These are phyloP conservation scores for Nothopassalora personata DNA, from an alignment of 2,329 filamentous ascomycete genomes.

Conservation along the genomic window DNA sequence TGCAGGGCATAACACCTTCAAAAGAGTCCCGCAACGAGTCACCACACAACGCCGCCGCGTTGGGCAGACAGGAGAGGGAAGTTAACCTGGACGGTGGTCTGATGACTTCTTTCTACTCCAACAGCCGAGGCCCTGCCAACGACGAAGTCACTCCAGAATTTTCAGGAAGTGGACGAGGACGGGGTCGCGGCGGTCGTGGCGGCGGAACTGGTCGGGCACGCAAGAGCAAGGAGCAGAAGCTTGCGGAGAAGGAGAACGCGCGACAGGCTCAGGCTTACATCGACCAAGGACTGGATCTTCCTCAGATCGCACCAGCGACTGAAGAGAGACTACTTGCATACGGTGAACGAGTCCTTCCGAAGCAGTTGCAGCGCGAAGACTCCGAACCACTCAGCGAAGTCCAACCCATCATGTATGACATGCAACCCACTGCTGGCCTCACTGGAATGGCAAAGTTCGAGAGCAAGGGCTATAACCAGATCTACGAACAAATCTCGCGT, in stretches of 20 bases:
- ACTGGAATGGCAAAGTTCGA: slow-evolving; percentile 33
- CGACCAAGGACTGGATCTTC: slow-evolving; percentile 70
- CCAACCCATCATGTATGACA: slow-evolving; percentile 25
- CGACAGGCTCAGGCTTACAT: slow-evolving; percentile 81
- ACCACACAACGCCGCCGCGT: slow-evolving; percentile 38
- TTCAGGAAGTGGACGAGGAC: slow-evolving; percentile 36
- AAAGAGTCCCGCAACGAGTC: slow-evolving; percentile 70
- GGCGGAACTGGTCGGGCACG: slow-evolving; percentile 59
- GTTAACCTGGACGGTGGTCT: slow-evolving; percentile 77
- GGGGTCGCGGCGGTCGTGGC: slow-evolving; percentile 39
- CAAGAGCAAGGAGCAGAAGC: slow-evolving; percentile 75
- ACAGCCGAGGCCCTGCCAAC: slow-evolving; percentile 13
- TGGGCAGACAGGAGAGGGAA: slow-evolving; percentile 42
- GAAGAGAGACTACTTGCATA: slow-evolving; percentile 45
- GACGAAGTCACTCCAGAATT: slow-evolving; percentile 30
- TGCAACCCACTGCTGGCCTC: slow-evolving; percentile 28
- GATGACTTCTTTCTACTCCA: slow-evolving; percentile 70
- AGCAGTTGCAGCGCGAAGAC: slow-evolving; percentile 33
- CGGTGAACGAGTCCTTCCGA: slow-evolving; percentile 7
- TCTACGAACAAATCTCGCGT: slow-evolving; percentile 95
- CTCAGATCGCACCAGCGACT: slow-evolving; percentile 56
- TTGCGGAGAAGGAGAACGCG: slow-evolving; percentile 67
- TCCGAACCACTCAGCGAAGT: slow-evolving; percentile 55
- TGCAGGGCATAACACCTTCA: slow-evolving; percentile 71
- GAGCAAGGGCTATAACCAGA: slow-evolving; percentile 73